phyloP scores from a whole-genome alignment of 2,329 filamentous ascomycete genomes.

The Botrytis tulipae region DNA sequence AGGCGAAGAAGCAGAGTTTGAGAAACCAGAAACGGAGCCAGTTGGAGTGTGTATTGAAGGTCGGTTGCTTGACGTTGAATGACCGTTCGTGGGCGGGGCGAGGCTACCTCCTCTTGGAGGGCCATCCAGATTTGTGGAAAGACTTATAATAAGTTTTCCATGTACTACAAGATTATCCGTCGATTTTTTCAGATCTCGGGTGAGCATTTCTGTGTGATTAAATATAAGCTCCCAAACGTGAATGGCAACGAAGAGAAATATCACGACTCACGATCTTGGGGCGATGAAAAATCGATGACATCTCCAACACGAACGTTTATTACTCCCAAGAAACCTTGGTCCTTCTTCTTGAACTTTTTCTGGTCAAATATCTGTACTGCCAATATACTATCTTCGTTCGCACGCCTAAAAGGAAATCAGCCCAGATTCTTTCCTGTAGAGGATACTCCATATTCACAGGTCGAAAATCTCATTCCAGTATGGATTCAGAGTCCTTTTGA shows the following conservation, averaged over 20 bases:
- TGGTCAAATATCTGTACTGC: conserved; percentile 99
- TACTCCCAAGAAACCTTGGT: conserved; percentile 95
- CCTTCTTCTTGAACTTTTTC: conserved; percentile 99
- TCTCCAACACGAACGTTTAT: conserved; percentile 96
- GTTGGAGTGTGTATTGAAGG: conserved; percentile 38
- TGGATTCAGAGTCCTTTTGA: conserved; percentile 97
- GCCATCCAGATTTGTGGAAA: conserved; percentile 82
- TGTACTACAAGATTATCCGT: conserved; percentile 97
- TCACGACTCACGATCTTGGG: conserved; percentile 75
- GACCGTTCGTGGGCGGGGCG: conserved; percentile 32
- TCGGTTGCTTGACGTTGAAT: conserved; percentile 29
- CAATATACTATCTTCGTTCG: conserved; percentile 92
- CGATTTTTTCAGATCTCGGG: conserved; percentile 93
- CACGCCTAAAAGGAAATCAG: conserved; percentile 58
- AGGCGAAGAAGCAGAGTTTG: conserved; percentile 35
- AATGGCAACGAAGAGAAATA: conserved; percentile 9
- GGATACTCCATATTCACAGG: conserved; percentile 57
- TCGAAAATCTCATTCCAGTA: conserved; percentile 99
- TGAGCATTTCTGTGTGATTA: conserved; percentile 79
- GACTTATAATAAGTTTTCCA: conserved; percentile 93
- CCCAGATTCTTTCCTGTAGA: conserved; percentile 6
- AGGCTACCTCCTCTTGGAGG: conserved; percentile 58
- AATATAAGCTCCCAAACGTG: conserved; percentile 23
- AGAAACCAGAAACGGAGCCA: conserved; percentile 34
- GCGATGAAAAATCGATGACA: conserved; percentile 84